Conservation (phyloP, 352 stramenopile species). For the Phytophthora sojae region DNA sequence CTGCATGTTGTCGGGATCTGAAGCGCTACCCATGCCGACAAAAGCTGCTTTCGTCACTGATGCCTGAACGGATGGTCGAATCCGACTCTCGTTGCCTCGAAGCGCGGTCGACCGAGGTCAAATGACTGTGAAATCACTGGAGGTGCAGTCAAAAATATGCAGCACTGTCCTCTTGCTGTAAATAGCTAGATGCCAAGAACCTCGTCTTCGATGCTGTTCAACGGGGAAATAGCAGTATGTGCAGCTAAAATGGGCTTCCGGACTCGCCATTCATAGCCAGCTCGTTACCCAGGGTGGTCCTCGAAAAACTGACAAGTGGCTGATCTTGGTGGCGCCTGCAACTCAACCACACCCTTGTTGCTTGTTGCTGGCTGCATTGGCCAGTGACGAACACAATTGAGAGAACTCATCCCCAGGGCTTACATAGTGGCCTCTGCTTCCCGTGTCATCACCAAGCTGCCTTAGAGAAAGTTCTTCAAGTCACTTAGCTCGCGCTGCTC, state of each 20-base stretch:
- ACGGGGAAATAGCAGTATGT: background rate
- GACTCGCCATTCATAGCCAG: background rate
- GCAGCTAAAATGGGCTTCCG: background rate
- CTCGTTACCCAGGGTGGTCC: background rate
- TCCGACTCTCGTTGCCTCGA: background rate
- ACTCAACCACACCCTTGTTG: background rate
- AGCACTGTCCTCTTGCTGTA: background rate
- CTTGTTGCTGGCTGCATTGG: background rate
- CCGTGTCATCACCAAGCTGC: background rate
- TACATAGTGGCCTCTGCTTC: background rate
- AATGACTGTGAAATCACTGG: background rate
- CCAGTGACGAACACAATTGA: background rate
- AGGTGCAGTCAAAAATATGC: background rate
- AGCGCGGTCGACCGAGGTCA: background rate
- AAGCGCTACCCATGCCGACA: background rate
- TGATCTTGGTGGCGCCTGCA: background rate
- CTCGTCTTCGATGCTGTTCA: background rate
- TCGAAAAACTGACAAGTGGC: too few species aligned
- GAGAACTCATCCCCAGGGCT: background rate
- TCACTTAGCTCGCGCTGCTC: constrained; percentile 1
- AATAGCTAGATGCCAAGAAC: background rate
- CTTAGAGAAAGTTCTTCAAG: background rate
- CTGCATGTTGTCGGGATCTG: background rate
- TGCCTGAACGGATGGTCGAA: background rate
- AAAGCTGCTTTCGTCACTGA: background rate